Evolutionary conservation across 345 rosid species (phyloP).

Genomic region (Bruguiera gymnorhiza): DNA sequence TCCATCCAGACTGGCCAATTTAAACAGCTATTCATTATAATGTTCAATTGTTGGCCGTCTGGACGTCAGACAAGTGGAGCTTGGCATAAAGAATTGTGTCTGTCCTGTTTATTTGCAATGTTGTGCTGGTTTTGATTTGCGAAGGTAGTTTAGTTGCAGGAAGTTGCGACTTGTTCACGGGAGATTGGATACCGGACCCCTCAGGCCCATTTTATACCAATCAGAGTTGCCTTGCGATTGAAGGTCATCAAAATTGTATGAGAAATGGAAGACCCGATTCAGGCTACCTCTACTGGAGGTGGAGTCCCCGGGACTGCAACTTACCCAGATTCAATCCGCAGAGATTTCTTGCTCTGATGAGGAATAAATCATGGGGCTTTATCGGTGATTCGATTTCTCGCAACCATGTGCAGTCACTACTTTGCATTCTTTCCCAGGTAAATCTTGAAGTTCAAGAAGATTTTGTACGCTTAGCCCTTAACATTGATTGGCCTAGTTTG

Average conservation of each 20-base stretch:
- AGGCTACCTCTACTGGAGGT: conserved; percentile 32
- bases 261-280: conserved; percentile 36
- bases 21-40: neutral
- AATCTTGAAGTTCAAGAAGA: neutral
- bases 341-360: conserved; percentile 26
- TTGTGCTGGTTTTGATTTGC: neutral
- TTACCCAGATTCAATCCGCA: conserved; percentile 22
- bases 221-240: conserved; percentile 17
- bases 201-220: conserved; percentile 28
- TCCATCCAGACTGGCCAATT: too few relatives aligned
- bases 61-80: neutral
- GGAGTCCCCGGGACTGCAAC: conserved; percentile 26
- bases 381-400: conserved; percentile 38
- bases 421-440: conserved; percentile 37
- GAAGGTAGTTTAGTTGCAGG: conserved; percentile 17
- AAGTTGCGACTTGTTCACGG: conserved; percentile 30
- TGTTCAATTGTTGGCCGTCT: neutral
- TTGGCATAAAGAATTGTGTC: neutral
- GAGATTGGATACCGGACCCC: conserved; percentile 31
- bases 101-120: neutral
- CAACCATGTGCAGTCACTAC: conserved; percentile 33
- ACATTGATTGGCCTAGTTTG: neutral
- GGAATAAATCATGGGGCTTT: conserved; percentile 28
- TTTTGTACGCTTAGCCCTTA: neutral
- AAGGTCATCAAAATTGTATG: conserved; percentile 34